Base-by-base conservation (phyloP, 257 asterid genomes). In the Nicotiana undulata region DNA sequence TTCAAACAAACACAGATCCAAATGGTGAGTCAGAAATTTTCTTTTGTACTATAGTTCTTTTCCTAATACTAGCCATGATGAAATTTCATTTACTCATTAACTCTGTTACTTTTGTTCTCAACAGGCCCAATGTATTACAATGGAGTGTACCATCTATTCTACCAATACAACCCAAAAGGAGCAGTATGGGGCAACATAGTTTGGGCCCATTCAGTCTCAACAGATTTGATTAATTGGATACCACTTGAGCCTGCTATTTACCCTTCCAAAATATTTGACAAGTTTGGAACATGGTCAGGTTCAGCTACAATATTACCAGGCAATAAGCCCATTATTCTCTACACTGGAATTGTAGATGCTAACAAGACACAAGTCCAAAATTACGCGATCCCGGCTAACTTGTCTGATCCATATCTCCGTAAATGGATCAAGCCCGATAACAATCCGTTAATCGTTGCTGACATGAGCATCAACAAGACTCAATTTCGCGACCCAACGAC, bases 401-500 rank as follows among this genome's bases (percentile, higher is more conserved):
- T 79, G 2, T 90, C 96, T 3, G 97, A 94, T 55, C 95, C 97
- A 1, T 88, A 84, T 17, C 93, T 94, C 32, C 75, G 78, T 0
- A 31, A 86, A 22, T 92, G 97, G 98, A 55, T 86, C 87, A 92
- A 94, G 76, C 97, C 98, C 17, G 82, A 89, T 5, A 80, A 90
- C 86, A 94, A 94, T 88, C 98, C 98, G 0, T 61, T 94, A 29
- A 86, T 94, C 5, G 79, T 52, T 0, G 75, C 97, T 0, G 88
- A 89, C 3, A 17, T 0, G 0, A 80, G 86, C 26, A 53, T 90
- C 0, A 91, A 92, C 82, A 75, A 79, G 58, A 89, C 91, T 0
- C 87, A 93, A 0, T 94, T 94, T 79, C 97, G 98, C 1, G 98
- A 94, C 55, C 98, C 98, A 6, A 74, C 97, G 2, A 91, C 98